Conservation (phyloP, 352 stramenopile genomes). For the Phytophthora fragariae region DNA sequence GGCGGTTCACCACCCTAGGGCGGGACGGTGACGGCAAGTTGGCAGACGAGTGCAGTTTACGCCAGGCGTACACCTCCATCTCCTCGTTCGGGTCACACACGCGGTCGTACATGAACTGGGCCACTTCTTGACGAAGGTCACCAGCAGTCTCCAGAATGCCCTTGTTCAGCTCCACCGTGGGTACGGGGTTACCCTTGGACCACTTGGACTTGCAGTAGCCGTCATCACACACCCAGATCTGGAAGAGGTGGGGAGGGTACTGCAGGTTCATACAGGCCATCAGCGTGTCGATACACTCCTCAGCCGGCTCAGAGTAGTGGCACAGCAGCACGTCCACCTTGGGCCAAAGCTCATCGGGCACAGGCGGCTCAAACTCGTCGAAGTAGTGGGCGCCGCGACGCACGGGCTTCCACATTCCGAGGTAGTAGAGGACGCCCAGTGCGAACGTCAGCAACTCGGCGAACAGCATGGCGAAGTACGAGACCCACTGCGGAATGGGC, state of each 20-base stretch:
- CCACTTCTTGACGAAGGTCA: constrained; percentile 81
- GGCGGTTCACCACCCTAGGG: constrained; percentile 71
- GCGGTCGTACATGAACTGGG: constrained; percentile 88
- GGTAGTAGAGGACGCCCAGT: constrained; percentile 83
- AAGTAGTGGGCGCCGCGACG: constrained; percentile 89
- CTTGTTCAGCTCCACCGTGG: constrained; percentile 83
- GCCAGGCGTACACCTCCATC: constrained; percentile 87
- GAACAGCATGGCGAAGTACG: constrained; percentile 81
- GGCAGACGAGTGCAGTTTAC: constrained; percentile 84
- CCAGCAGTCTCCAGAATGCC: constrained; percentile 80
- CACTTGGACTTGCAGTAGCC: constrained; percentile 89
- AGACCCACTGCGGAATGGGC: constrained; percentile 82
- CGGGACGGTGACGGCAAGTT: constrained; percentile 76
- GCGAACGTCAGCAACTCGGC: constrained; percentile 78
- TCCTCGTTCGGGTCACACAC: constrained; percentile 87
- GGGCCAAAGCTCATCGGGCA: constrained; percentile 85
- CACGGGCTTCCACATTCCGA: constrained; percentile 91
- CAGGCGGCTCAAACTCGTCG: constrained; percentile 83
- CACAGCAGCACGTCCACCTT: constrained; percentile 87
- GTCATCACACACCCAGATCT: constrained; percentile 88
- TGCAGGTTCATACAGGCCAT: constrained; percentile 91
- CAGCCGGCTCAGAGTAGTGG: constrained; percentile 87
- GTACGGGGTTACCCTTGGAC: constrained; percentile 75
- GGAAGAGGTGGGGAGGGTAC: constrained; percentile 84
- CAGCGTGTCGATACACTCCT: constrained; percentile 87